Evolutionary conservation across 169 alveolate genomes (phyloP).

Genomic region (Babesia gibsoni): DNA sequence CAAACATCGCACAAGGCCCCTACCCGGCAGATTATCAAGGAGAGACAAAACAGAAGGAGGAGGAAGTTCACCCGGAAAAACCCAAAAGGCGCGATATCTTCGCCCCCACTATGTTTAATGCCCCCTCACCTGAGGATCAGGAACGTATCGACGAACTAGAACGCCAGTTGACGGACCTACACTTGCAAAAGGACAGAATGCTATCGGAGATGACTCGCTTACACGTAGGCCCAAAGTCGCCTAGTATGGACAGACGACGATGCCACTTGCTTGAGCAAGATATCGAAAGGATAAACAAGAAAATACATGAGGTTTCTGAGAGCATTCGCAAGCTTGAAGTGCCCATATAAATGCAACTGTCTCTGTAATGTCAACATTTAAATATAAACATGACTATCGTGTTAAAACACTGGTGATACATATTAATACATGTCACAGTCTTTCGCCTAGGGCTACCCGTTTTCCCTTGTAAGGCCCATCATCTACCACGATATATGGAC

Average conservation of each 20-base stretch:
- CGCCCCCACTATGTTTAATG: constrained; percentile 64
- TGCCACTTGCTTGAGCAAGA: constrained; percentile 32
- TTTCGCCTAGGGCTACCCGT: constrained; percentile 13
- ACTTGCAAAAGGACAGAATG: constrained; percentile 59
- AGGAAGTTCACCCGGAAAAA: not conserved
- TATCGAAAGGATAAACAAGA: constrained; percentile 17
- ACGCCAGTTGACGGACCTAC: constrained; percentile 45
- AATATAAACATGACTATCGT: not conserved
- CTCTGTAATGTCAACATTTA: not conserved
- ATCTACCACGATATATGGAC: constrained; percentile 41
- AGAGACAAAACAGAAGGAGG: not conserved
- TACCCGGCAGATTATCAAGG: not conserved
- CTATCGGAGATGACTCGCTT: constrained; percentile 64
- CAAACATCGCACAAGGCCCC: not conserved
- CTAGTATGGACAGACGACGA: constrained; percentile 45
- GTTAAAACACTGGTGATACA: not conserved
- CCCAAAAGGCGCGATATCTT: constrained; percentile 40
- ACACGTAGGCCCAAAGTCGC: constrained; percentile 51
- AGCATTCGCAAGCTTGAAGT: constrained; percentile 31
- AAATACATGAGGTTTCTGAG: constrained; percentile 37
- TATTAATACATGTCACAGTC: too few species aligned
- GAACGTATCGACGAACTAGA: constrained; percentile 48
- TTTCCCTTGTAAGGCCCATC: constrained; percentile 31
- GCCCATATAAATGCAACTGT: not conserved
- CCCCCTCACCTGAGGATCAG: constrained; percentile 57